phyloP scores from a whole-genome alignment of 805 yeast genomes.

The Ogataea pini region DNA sequence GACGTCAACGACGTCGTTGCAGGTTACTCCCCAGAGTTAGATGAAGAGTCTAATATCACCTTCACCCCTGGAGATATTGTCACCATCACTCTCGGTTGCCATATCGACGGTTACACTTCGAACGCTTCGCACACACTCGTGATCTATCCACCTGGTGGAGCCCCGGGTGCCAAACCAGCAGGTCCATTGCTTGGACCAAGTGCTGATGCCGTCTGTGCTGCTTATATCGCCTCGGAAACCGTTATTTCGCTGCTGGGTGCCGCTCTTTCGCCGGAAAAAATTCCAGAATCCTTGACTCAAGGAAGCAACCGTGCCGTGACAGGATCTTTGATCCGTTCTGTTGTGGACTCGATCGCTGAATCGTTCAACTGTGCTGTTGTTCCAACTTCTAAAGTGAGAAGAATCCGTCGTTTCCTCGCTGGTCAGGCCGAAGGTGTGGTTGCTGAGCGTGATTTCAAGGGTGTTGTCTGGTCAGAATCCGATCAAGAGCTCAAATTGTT shows the following conservation, averaged over 20 bases:
- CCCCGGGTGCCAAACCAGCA: conserved; percentile 46
- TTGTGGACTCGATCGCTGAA: conserved; percentile 87
- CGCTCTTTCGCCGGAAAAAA: conserved; percentile 71
- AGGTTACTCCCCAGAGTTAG: conserved; percentile 87
- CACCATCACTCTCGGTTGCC: conserved; percentile 84
- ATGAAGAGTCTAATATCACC: conserved; percentile 48
- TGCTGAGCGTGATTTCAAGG: conserved; percentile 90
- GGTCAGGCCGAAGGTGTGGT: conserved; percentile 94
- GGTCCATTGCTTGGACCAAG: conserved; percentile 83
- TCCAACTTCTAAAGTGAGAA: conserved; percentile 91
- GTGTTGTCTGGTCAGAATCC: conserved; percentile 84
- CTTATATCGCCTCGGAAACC: conserved; percentile 87
- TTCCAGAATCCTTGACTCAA: conserved; percentile 52
- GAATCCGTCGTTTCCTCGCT: conserved; percentile 89
- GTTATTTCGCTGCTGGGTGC: conserved; percentile 75
- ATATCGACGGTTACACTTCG: conserved; percentile 93
- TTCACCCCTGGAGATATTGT: conserved; percentile 81
- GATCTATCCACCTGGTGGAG: conserved; percentile 64
- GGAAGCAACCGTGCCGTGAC: conserved; percentile 45
- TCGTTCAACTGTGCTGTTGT: conserved; percentile 81
- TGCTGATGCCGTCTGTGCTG: conserved; percentile 89
- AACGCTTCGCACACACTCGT: conserved; percentile 84
- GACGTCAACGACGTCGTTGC: conserved; percentile 76
- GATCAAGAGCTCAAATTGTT: conserved; percentile 69
- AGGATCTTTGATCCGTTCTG: conserved; percentile 66